Evolutionary conservation across 1,284 basidiomycete species (phyloP).

Genomic region (Thelephora terrestris): DNA sequence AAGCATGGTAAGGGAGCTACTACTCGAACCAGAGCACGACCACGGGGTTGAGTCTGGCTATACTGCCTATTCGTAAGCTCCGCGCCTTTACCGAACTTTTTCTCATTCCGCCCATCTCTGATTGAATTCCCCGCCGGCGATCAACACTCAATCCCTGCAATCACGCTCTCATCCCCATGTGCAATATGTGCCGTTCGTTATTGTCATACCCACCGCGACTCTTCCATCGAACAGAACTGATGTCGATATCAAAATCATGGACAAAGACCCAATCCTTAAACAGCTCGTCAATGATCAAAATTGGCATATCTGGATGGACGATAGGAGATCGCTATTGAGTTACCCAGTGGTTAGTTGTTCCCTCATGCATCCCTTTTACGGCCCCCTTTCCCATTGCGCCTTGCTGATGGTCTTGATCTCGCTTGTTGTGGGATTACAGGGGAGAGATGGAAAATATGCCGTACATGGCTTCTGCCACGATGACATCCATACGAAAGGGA

Average conservation of each 20-base stretch:
- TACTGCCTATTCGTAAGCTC: background rate
- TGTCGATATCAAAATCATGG: background rate
- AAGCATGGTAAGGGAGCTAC: conserved; percentile 20
- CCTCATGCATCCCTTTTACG: no score
- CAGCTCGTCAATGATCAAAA: background rate
- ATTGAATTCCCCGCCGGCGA: background rate
- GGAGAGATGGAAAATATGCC: background rate
- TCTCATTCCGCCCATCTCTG: background rate
- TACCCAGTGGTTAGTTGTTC: background rate
- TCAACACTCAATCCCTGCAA: background rate
- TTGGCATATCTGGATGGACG: background rate
- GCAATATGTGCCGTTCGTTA: no score
- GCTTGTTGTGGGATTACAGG: no score
- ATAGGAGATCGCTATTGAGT: background rate
- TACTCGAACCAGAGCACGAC: conserved; percentile 14
- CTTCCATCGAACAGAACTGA: no score
- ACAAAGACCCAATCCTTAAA: background rate
- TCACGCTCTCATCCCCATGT: no score
- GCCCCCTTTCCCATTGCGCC: no score
- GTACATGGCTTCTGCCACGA: background rate
- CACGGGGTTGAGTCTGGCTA: background rate
- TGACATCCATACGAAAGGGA: conserved; percentile 15
- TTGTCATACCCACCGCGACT: no score
- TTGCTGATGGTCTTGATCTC: no score
- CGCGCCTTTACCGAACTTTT: background rate